A percentile compares a stretch with the other conserved stretches of the same genome.
phyloP scores from a whole-genome alignment of 2,329 filamentous ascomycete genomes.

The Trichoderma sp. region DNA sequence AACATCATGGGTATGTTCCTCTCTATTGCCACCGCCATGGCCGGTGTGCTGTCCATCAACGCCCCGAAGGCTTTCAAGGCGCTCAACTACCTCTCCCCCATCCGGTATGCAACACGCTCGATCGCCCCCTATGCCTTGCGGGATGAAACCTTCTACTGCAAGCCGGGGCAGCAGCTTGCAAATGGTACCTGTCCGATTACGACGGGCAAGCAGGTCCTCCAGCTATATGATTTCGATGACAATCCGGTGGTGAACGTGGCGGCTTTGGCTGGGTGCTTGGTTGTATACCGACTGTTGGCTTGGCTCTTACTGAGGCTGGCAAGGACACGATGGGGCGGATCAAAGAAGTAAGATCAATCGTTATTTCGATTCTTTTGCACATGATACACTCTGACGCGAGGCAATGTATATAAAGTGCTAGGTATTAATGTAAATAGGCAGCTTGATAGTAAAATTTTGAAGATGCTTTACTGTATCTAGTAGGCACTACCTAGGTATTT shows the following conservation, averaged over 20 bases:
- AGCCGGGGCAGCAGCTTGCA: conserved; percentile 55
- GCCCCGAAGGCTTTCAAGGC: conserved; percentile 65
- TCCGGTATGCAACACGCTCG: conserved; percentile 67
- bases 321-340: conserved; percentile 52
- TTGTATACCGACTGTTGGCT: conserved; percentile 64
- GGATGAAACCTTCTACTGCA: conserved; percentile 63
- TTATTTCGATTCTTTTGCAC: neutral
- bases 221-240: conserved; percentile 64
- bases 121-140: conserved; percentile 64
- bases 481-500: neutral
- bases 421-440: neutral
- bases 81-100: conserved; percentile 69
- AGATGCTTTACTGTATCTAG: neutral
- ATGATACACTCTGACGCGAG: neutral
- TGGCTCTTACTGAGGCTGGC: conserved; percentile 56
- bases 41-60: conserved; percentile 67
- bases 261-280: conserved; percentile 60
- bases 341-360: neutral
- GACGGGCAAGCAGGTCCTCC: conserved; percentile 64
- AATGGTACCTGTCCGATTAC: conserved; percentile 63
- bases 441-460: neutral
- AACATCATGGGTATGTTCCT: conserved; percentile 70
- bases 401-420: neutral
- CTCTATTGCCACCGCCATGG: conserved; percentile 68
- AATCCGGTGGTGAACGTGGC: conserved; percentile 61